These are phyloP conservation scores for Cordyceps cateniannulata DNA, from an alignment of 2,329 filamentous ascomycete species.

Conservation along the genomic window DNA sequence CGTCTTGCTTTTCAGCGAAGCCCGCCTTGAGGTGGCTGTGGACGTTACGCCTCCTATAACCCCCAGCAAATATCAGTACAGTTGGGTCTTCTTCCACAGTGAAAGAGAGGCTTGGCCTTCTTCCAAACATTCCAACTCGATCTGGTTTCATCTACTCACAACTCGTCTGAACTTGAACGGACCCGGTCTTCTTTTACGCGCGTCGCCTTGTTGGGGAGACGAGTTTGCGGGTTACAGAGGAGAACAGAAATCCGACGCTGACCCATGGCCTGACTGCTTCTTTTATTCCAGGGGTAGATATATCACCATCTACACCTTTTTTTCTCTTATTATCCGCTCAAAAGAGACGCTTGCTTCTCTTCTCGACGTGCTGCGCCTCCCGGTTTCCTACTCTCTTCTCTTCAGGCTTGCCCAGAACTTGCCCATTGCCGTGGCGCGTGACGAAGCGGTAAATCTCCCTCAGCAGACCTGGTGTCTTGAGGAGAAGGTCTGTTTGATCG, in stretches of 20 bases:
- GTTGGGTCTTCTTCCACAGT: background rate
- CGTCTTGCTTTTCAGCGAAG: conserved; percentile 10
- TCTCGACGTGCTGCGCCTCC: background rate
- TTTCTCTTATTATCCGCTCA: background rate
- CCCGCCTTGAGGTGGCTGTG: background rate
- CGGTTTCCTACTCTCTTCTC: background rate
- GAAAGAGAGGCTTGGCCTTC: background rate
- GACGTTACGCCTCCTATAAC: background rate
- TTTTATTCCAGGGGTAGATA: conserved; percentile 13
- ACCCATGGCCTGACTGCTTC: conserved; percentile 10
- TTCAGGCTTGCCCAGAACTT: background rate
- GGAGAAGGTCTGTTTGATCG: background rate
- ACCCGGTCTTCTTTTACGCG: background rate
- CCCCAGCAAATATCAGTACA: conserved; percentile 5
- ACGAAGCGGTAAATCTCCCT: background rate
- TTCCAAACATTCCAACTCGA: background rate
- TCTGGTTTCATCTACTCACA: background rate
- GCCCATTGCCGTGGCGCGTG: background rate
- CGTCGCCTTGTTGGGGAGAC: background rate
- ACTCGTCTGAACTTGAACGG: background rate
- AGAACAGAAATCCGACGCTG: background rate
- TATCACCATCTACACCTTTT: conserved; percentile 11
- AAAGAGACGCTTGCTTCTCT: background rate
- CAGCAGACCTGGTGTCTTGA: background rate
- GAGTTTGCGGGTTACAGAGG: background rate